Conservation (phyloP, 768 basidiomycete species). For the Pleurotus pulmonarius region DNA sequence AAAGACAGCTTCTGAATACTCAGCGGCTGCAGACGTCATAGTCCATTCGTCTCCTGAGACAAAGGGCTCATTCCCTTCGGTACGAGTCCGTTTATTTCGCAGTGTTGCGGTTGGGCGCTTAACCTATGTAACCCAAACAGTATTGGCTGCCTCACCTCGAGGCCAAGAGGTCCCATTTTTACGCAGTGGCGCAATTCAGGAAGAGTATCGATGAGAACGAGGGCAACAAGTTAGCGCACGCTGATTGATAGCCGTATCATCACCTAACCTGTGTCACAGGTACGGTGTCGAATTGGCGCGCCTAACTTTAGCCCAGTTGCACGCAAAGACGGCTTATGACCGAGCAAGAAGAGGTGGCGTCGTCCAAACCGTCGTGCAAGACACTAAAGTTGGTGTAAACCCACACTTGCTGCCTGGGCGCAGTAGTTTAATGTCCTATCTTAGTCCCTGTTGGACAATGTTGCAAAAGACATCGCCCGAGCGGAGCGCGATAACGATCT, state of each 20-base stretch:
- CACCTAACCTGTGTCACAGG: conserved; percentile 31
- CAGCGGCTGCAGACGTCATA: conserved; percentile 39
- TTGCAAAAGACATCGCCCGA: conserved; percentile 63
- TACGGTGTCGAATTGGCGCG: conserved; percentile 89
- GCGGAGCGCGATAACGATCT: conserved; percentile 92
- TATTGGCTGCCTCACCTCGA: conserved; percentile 79
- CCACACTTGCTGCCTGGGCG: background rate
- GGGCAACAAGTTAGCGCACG: conserved; percentile 51
- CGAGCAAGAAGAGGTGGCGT: conserved; percentile 61
- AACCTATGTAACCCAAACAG: conserved; percentile 31
- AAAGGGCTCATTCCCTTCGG: conserved; percentile 49
- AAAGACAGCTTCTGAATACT: conserved; percentile 64
- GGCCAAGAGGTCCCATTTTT: conserved; percentile 82
- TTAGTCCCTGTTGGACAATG: conserved; percentile 72
- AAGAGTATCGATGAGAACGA: conserved; percentile 88
- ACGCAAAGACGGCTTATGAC: conserved; percentile 70
- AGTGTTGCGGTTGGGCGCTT: background rate
- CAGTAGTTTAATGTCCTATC: background rate
- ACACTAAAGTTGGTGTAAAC: conserved; percentile 61
- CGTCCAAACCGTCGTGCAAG: conserved; percentile 62
- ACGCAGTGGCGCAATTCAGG: conserved; percentile 84
- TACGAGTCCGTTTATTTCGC: conserved; percentile 24
- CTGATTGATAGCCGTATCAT: too few species aligned
- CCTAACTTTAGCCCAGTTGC: conserved; percentile 59
- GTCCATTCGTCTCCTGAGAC: conserved; percentile 40